A percentile compares a stretch with the other conserved stretches of the same genome.
These are phyloP conservation scores for Flueggea neowawraea DNA, from an alignment of 441 rosid species.

Conservation along the genomic window DNA sequence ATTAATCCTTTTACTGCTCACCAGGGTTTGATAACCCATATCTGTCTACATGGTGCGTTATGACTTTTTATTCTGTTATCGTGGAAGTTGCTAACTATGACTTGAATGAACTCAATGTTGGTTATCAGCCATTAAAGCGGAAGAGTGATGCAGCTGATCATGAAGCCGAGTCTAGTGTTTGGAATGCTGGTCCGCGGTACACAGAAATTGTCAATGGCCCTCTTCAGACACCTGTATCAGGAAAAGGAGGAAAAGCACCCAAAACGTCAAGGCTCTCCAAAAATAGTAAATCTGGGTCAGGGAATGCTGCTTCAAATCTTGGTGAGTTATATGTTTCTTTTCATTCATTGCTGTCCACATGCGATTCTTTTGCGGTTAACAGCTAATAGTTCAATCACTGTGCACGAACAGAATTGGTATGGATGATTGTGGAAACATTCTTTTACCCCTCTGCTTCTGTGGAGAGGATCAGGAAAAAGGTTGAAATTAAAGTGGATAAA, in stretches of 20 bases:
- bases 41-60: too few relatives aligned
- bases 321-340: slow-evolving; percentile 39
- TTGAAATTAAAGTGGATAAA: slow-evolving; percentile 10
- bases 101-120: slow-evolving; percentile 14
- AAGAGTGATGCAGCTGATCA: slow-evolving; percentile 58
- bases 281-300: slow-evolving; percentile 56
- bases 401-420: too few relatives aligned
- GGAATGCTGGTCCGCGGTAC: slow-evolving; percentile 43
- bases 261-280: slow-evolving; percentile 59
- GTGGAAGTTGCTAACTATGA: slow-evolving; percentile 16
- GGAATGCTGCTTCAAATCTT: slow-evolving; percentile 54
- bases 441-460: background rate
- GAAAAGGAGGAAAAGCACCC: slow-evolving; percentile 67
- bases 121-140: slow-evolving; percentile 62
- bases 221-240: slow-evolving; percentile 77
- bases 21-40: too few relatives aligned
- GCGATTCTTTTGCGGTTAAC: too few relatives aligned
- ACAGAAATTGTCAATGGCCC: slow-evolving; percentile 44
- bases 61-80: background rate
- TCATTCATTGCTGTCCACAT: slow-evolving; percentile 8
- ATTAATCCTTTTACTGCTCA: too few relatives aligned
- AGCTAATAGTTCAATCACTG: too few relatives aligned
- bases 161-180: slow-evolving; percentile 52
- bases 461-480: slow-evolving; percentile 5
- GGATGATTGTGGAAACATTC: background rate